A percentile compares a stretch with the other conserved stretches of the same genome.
These are phyloP conservation scores for Chlamydomonas sp. DNA, from an alignment of 139 green algal genomes.

Conservation along the genomic window DNA sequence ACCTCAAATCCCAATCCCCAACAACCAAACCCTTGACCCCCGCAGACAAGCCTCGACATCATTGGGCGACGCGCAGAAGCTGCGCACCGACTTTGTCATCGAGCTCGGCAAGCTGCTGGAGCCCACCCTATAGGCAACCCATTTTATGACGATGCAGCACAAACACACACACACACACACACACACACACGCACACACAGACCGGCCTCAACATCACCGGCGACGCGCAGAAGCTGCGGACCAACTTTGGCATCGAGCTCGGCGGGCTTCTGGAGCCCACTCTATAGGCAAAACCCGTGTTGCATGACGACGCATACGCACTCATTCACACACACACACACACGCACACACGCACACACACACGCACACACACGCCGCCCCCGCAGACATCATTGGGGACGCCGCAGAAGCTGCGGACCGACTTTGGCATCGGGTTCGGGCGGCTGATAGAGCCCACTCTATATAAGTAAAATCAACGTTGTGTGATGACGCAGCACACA, in stretches of 20 bases:
- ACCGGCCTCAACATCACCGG: constrained; percentile 20
- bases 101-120: constrained; percentile 9
- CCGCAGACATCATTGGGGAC: no score
- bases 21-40: no score
- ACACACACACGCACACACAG: no score
- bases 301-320: no score
- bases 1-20: no score
- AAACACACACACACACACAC: no score
- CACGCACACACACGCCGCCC: no score
- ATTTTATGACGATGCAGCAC: no score
- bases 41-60: constrained; percentile 19
- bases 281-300: not conserved
- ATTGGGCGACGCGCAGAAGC: constrained; percentile 20
- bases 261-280: constrained; percentile 9
- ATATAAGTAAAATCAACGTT: not conserved
- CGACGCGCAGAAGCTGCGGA: constrained; percentile 17
- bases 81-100: constrained; percentile 12
- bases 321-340: no score
- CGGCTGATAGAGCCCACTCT: constrained; percentile 7
- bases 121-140: not conserved
- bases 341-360: no score
- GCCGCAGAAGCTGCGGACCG: no score
- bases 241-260: constrained; percentile 14
- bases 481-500: no score
- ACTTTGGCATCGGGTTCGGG: constrained; percentile 6